Evolutionary conservation across 1,284 basidiomycete genomes (phyloP).

Genomic region (Phellopilus nigrolimitatus): DNA sequence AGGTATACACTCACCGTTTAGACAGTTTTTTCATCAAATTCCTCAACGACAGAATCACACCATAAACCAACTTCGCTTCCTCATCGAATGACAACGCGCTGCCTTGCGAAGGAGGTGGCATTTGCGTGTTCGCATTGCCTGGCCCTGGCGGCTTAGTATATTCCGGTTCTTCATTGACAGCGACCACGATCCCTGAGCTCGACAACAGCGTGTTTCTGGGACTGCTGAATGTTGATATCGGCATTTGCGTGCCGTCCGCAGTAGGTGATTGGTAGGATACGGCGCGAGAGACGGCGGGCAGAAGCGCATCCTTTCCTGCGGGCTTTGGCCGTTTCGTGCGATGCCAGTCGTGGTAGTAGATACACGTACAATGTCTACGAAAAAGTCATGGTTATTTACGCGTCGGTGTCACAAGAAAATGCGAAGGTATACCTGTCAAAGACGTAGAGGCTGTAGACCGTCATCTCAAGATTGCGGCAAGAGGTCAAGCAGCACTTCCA

Average conservation of each 20-base stretch:
- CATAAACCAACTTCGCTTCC: conserved; percentile 96
- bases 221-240: conserved; percentile 41
- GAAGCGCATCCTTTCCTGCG: conserved; percentile 64
- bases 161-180: conserved; percentile 47
- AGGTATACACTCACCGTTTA: conserved; percentile 53
- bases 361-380: conserved; percentile 78
- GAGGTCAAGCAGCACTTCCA: background rate
- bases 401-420: background rate
- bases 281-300: conserved; percentile 69
- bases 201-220: conserved; percentile 61
- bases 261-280: conserved; percentile 42
- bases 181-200: conserved; percentile 61
- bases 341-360: conserved; percentile 95
- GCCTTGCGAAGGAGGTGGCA: conserved; percentile 24
- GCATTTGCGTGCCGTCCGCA: conserved; percentile 30
- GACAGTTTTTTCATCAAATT: conserved; percentile 96
- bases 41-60: conserved; percentile 85
- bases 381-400: background rate
- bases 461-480: conserved; percentile 1
- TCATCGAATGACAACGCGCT: conserved; percentile 89
- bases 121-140: conserved; percentile 30
- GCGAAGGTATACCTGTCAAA: conserved; percentile 5
- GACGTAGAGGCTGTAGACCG: conserved; percentile 14
- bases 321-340: conserved; percentile 69
- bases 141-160: conserved; percentile 23